These are phyloP conservation scores for Lentinus tigrinus DNA, from an alignment of 768 basidiomycete genomes.

Conservation along the genomic window DNA sequence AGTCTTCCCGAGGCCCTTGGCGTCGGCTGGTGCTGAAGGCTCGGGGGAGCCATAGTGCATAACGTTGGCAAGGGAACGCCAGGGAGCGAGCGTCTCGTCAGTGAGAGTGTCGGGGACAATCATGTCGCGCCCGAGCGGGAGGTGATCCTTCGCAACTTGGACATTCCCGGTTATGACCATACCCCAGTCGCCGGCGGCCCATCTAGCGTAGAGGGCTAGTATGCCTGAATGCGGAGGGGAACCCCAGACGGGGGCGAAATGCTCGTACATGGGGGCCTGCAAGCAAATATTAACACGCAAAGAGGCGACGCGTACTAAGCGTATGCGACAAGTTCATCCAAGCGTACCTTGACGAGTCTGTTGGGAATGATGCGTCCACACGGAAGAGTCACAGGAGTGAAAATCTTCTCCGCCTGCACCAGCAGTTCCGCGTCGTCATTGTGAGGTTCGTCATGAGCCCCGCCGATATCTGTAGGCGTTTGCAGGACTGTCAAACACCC, in stretches of 20 bases:
- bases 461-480: not conserved
- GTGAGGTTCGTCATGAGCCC: not conserved
- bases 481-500: not conserved
- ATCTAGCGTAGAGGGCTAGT: constrained; percentile 63
- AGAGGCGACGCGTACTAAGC: not conserved
- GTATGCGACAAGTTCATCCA: not conserved
- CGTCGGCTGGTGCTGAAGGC: not conserved
- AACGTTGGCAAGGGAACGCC: constrained; percentile 44
- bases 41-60: constrained; percentile 43
- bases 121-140: constrained; percentile 72
- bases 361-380: constrained; percentile 35
- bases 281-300: not conserved
- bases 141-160: constrained; percentile 61
- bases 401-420: constrained; percentile 6
- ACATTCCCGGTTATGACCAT: constrained; percentile 89
- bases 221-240: constrained; percentile 73
- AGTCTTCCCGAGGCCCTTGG: not conserved
- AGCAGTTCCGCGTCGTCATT: constrained; percentile 1
- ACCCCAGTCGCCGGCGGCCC: constrained; percentile 80
- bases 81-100: constrained; percentile 47
- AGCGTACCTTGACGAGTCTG: constrained; percentile 46
- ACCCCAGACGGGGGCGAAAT: constrained; percentile 61
- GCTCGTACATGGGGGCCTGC: constrained; percentile 91
- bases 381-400: constrained; percentile 19
- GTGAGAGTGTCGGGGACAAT: constrained; percentile 49